These are phyloP conservation scores for Coprinellus aureogranulatus DNA, from an alignment of 768 basidiomycete species.

Conservation along the genomic window DNA sequence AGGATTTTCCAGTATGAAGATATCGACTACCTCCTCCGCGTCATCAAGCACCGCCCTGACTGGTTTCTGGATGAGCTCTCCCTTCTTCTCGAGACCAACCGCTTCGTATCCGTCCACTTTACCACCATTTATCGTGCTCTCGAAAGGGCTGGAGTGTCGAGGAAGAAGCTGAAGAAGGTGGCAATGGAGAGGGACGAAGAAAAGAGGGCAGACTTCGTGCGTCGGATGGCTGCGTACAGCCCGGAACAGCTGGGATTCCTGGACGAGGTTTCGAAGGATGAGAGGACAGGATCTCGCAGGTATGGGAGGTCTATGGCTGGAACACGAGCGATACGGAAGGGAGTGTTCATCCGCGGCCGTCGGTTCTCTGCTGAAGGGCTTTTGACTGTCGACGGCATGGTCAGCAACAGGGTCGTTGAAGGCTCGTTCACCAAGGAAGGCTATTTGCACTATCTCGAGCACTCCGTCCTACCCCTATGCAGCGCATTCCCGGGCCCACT, in stretches of 20 bases:
- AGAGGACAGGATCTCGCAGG: conserved; percentile 16
- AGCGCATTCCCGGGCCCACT: conserved; percentile 24
- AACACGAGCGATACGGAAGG: conserved; percentile 18
- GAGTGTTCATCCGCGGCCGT: conserved; percentile 28
- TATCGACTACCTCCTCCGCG: conserved; percentile 20
- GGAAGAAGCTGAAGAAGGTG: conserved; percentile 31
- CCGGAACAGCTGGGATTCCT: conserved; percentile 33
- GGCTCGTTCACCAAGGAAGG: conserved; percentile 24
- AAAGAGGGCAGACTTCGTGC: conserved; percentile 21
- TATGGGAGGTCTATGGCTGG: conserved; percentile 23
- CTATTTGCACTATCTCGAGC: conserved; percentile 25
- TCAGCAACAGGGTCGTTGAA: conserved; percentile 23
- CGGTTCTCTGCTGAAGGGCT: conserved; percentile 23
- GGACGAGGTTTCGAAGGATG: conserved; percentile 33
- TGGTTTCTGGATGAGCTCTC: conserved; percentile 35
- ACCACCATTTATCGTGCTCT: conserved; percentile 30
- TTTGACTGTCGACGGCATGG: conserved; percentile 30
- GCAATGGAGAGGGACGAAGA: conserved; percentile 29
- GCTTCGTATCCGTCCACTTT: conserved; percentile 32
- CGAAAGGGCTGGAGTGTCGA: conserved; percentile 19
- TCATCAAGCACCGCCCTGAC: conserved; percentile 23
- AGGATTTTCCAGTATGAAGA: conserved; percentile 11
- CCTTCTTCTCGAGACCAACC: conserved; percentile 22
- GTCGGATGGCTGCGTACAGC: conserved; percentile 24
- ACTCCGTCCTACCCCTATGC: conserved; percentile 23